Evolutionary conservation across 2,329 filamentous ascomycete genomes (phyloP).

Genomic region (Fusarium pseudocircinatum): DNA sequence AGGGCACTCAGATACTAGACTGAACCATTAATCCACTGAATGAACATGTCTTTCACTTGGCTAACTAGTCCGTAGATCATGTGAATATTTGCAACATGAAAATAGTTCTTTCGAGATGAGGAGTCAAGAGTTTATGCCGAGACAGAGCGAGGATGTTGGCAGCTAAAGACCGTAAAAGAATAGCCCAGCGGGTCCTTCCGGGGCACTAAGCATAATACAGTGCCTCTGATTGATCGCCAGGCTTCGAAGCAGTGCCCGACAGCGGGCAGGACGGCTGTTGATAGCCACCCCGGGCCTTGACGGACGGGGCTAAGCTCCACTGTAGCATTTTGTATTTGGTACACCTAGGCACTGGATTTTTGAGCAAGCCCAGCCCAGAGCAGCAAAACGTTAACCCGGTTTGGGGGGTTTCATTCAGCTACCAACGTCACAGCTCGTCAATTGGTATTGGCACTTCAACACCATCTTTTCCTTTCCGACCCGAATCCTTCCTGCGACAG

Average conservation of each 20-base stretch:
- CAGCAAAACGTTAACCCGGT: slow-evolving; percentile 26
- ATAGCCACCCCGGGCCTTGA: slow-evolving; percentile 25
- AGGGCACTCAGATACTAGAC: neutral
- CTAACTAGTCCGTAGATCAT: neutral
- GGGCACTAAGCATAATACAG: slow-evolving; percentile 44
- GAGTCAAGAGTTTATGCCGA: slow-evolving; percentile 39
- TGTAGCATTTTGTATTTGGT: neutral
- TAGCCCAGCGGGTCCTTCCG: slow-evolving; percentile 42
- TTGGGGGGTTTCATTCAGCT: slow-evolving; percentile 31
- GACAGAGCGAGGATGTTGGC: slow-evolving; percentile 36
- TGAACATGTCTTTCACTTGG: neutral
- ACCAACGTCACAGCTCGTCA: slow-evolving; percentile 38
- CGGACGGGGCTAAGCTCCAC: slow-evolving; percentile 4
- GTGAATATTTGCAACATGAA: slow-evolving; percentile 16
- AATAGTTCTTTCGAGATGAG: slow-evolving; percentile 10
- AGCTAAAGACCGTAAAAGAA: slow-evolving; percentile 15
- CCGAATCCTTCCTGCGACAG: slow-evolving; percentile 2
- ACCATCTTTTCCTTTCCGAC: slow-evolving; percentile 23
- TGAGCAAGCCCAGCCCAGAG: slow-evolving; percentile 5
- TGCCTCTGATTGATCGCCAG: slow-evolving; percentile 41
- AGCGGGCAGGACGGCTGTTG: slow-evolving; percentile 25
- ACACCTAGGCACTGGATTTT: slow-evolving; percentile 12
- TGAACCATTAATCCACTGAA: neutral
- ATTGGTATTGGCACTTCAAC: slow-evolving; percentile 34
- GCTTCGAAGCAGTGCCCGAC: slow-evolving; percentile 14